Evolutionary conservation across 2,329 filamentous ascomycete species (phyloP), one percentile per base, ranked within the genome.

Genomic region (Beauveria sp.): DNA sequence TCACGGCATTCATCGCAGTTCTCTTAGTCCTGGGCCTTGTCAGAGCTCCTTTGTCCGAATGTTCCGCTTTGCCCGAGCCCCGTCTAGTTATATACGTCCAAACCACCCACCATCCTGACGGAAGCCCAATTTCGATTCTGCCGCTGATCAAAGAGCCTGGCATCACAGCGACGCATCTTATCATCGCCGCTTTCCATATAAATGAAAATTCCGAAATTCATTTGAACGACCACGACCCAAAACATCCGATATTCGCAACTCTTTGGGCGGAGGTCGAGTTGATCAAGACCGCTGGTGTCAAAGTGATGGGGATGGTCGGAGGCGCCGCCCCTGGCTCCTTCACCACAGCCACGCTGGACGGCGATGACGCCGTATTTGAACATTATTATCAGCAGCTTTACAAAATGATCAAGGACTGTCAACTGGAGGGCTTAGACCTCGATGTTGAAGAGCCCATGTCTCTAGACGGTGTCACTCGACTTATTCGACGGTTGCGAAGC

Each of bases 301-400:
- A 88, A 68, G 84, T 96, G 1, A 80, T 95, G 69, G 89, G 85
- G 49, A 95, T 96, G 89, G 77, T 96, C 0, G 91, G 91, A 22
- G 91, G 91, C 1, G 91, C 90, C 1, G 90, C 90, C 0, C 80
- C 82, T 59, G 91, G 91, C 4, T 88, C 85, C 1, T 96, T 83
- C 68, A 78, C 78, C 53, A 75, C 81, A 58, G 51, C 61, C 16
- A 77, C 75, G 1, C 79, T 85, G 3, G 82, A 87, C 65, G 83
- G 86, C 49, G 72, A 74, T 28, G 69, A 76, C 24, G 75, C 81
- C 61, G 75, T 79, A 8, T 93, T 93, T 66, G 87, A 93, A 71
- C 72, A 73, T 20, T 90, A 89, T 75, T 93, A 95, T 69, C 71
- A 70, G 0, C 88, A 88, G 3, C 76, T 95, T 10, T 79, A 83